Conservation (phyloP, 495 filamentous ascomycete genomes). For the Penicillium bialowiezense region DNA sequence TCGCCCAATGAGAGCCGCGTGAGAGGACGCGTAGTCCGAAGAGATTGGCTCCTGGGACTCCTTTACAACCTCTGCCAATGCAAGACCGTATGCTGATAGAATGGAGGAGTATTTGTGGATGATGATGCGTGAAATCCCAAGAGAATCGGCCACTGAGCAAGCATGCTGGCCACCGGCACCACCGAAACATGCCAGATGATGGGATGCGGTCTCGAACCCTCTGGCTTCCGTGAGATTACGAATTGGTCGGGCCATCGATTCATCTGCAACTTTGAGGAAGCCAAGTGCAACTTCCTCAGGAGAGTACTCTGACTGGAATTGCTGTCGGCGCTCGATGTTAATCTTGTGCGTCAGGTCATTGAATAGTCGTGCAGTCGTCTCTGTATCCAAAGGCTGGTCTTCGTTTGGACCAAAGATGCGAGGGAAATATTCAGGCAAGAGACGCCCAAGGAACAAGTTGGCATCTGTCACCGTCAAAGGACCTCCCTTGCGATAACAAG, state of each 20-base stretch:
- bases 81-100: slow-evolving; percentile 52
- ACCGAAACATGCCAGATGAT: slow-evolving; percentile 54
- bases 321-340: slow-evolving; percentile 56
- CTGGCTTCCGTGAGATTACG: slow-evolving; percentile 52
- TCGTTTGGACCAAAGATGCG: slow-evolving; percentile 95
- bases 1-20: slow-evolving; percentile 30
- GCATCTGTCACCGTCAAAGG: slow-evolving; percentile 93
- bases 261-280: slow-evolving; percentile 53
- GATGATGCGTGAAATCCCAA: slow-evolving; percentile 51
- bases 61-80: slow-evolving; percentile 51
- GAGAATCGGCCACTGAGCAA: slow-evolving; percentile 45
- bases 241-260: slow-evolving; percentile 54
- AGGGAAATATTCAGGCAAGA: slow-evolving; percentile 93
- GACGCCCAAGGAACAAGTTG: slow-evolving; percentile 82
- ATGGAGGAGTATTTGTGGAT: slow-evolving; percentile 55
- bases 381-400: slow-evolving; percentile 76
- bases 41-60: slow-evolving; percentile 51
- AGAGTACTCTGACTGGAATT: slow-evolving; percentile 66
- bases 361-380: slow-evolving; percentile 74
- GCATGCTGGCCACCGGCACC: slow-evolving; percentile 56
- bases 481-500: slow-evolving; percentile 92
- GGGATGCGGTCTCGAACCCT: slow-evolving; percentile 48
- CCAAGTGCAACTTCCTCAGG: slow-evolving; percentile 82
- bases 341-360: slow-evolving; percentile 74
- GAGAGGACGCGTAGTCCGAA: slow-evolving; percentile 33